Percentiles rank a stretch among this genome's conserved stretches.
Conservation (phyloP, 257 asterid genomes). For the Solanum piurae region DNA sequence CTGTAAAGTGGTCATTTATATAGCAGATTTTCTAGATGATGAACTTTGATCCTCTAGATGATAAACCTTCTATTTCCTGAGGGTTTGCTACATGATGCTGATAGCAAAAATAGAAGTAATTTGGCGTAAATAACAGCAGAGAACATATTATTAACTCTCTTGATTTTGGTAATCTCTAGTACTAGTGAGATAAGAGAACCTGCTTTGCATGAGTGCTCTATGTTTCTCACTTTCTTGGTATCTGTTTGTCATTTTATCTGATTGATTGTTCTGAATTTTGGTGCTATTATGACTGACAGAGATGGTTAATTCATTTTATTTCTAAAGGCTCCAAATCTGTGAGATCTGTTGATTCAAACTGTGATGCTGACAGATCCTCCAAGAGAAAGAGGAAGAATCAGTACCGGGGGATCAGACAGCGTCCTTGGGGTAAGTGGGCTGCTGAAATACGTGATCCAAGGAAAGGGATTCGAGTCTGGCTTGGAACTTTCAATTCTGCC, state of each 20-base stretch:
- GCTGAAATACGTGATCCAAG: slow-evolving; percentile 98
- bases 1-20: background rate
- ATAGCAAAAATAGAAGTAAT: background rate
- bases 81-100: background rate
- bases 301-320: background rate
- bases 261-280: background rate
- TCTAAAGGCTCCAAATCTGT: slow-evolving; percentile 29
- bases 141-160: background rate
- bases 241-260: background rate
- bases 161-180: background rate
- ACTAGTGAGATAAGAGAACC: background rate
- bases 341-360: slow-evolving; percentile 35
- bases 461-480: slow-evolving; percentile 98
- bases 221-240: background rate
- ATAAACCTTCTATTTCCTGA: background rate
- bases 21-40: background rate
- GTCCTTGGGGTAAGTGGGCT: slow-evolving; percentile 99
- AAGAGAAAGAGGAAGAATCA: slow-evolving; percentile 94
- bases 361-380: slow-evolving; percentile 51
- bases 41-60: background rate
- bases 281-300: background rate
- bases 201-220: background rate
- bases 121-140: background rate
- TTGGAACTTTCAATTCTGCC: slow-evolving; percentile 92
- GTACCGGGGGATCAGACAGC: slow-evolving; percentile 90